Percentiles rank a stretch among this genome's conserved stretches.
Conservation (phyloP, 169 alveolate genomes). For the Plasmodium ovale region DNA sequence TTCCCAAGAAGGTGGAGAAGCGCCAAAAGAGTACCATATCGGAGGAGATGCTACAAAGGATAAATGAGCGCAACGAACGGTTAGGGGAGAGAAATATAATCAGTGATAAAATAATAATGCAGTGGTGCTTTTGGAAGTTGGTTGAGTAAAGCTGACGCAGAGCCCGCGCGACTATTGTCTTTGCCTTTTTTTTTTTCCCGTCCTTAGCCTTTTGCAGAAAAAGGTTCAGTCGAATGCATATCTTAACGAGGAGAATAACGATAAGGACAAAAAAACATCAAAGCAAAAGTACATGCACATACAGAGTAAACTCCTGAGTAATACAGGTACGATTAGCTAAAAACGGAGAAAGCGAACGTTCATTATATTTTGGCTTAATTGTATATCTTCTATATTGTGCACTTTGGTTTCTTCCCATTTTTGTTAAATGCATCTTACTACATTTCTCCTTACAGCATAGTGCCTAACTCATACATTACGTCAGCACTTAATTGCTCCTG, state of each 20-base stretch:
- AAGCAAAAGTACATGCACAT: slow-evolving; percentile 70
- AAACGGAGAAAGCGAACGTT: too few species aligned
- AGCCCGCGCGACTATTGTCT: background rate
- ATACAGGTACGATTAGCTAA: slow-evolving; percentile 42
- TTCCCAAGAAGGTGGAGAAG: slow-evolving; percentile 31
- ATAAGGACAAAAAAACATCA: slow-evolving; percentile 16
- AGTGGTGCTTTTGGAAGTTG: background rate
- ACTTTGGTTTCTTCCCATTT: background rate
- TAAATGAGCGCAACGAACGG: slow-evolving; percentile 70
- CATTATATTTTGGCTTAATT: too few species aligned
- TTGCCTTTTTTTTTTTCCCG: background rate
- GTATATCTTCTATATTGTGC: background rate
- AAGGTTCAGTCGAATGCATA: slow-evolving; percentile 48
- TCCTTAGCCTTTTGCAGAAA: slow-evolving; percentile 39
- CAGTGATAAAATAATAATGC: slow-evolving; percentile 1
- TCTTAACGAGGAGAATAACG: slow-evolving; percentile 44
- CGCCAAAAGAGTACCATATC: slow-evolving; percentile 52
- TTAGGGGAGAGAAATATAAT: background rate
- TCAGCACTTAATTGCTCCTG: too few species aligned
- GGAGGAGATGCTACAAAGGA: slow-evolving; percentile 70
- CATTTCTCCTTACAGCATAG: too few species aligned
- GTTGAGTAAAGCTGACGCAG: background rate
- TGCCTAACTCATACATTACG: too few species aligned
- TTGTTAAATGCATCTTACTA: too few species aligned
- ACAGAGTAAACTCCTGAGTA: slow-evolving; percentile 65